Evolutionary conservation across 1,284 basidiomycete species (phyloP).

Genomic region (Cutaneotrichosporon dermatis): DNA sequence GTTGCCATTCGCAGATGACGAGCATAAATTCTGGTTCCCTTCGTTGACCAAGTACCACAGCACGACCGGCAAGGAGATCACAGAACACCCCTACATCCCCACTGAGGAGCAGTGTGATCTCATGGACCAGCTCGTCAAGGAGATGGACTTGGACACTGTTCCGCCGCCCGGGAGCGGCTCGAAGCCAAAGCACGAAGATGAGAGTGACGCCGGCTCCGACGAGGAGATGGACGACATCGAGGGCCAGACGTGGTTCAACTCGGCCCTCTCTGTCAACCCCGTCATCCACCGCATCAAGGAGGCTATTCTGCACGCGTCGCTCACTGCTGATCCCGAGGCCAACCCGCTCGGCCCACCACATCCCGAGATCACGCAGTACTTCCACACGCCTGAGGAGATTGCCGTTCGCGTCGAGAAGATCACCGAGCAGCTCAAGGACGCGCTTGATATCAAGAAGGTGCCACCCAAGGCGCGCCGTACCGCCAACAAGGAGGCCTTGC

Average conservation of each 20-base stretch:
- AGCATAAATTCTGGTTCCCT: constrained; percentile 79
- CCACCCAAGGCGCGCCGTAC: constrained; percentile 48
- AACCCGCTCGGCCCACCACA: constrained; percentile 79
- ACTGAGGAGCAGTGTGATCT: constrained; percentile 68
- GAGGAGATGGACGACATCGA: constrained; percentile 23
- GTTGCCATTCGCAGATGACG: constrained; percentile 93
- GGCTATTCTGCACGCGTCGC: constrained; percentile 80
- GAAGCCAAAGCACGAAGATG: constrained; percentile 14
- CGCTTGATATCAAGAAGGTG: constrained; percentile 63
- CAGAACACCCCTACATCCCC: constrained; percentile 75
- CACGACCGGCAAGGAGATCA: constrained; percentile 68
- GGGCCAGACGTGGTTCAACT: constrained; percentile 63
- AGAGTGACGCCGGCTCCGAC: constrained; percentile 51
- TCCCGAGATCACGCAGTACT: constrained; percentile 74
- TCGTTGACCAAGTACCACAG: constrained; percentile 71
- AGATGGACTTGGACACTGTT: constrained; percentile 76
- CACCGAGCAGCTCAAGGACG: constrained; percentile 60
- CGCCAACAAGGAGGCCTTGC: constrained; percentile 49
- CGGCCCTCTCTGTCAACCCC: constrained; percentile 75
- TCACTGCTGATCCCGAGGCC: constrained; percentile 65
- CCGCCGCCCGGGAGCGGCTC: constrained; percentile 56
- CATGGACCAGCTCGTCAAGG: constrained; percentile 82
- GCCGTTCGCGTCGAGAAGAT: constrained; percentile 58
- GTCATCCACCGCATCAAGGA: constrained; percentile 86
- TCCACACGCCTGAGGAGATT: constrained; percentile 67